Evolutionary conservation across 805 yeast genomes (phyloP).

Genomic region (Spathaspora boniae): DNA sequence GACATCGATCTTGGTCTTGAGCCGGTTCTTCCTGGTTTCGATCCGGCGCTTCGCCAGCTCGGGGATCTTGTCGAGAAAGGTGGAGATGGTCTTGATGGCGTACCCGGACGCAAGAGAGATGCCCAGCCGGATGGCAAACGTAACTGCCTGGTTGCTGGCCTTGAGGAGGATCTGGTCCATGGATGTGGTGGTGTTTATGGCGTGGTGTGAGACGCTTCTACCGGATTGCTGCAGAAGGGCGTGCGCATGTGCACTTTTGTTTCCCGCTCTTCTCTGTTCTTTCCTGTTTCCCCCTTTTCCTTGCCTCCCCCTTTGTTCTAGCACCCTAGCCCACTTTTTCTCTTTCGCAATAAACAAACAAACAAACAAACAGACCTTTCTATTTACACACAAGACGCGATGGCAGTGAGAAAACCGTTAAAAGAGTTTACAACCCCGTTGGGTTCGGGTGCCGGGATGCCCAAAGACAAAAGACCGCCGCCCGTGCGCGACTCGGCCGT

Average conservation of each 20-base stretch:
- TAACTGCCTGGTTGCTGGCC: constrained; percentile 77
- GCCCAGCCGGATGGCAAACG: constrained; percentile 75
- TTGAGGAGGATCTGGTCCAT: constrained; percentile 44
- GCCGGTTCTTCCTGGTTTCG: constrained; percentile 37
- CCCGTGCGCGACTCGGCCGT: constrained; percentile 49
- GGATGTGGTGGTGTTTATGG: no score
- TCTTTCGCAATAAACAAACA: no score
- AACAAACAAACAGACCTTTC: neutral
- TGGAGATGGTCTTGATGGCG: constrained; percentile 62
- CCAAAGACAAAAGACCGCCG: constrained; percentile 53
- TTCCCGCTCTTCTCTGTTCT: no score
- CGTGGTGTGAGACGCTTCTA: no score
- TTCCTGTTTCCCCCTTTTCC: no score
- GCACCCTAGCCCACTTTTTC: no score
- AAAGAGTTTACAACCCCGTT: constrained; percentile 42
- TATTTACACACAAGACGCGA: constrained; percentile 3
- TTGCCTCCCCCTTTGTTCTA: no score
- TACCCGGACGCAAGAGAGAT: constrained; percentile 70
- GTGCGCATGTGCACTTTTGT: no score
- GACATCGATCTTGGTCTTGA: constrained; percentile 57
- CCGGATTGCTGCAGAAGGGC: no score
- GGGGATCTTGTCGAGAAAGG: constrained; percentile 54
- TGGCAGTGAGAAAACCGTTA: constrained; percentile 31
- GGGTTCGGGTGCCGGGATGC: constrained; percentile 70
- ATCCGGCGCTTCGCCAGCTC: constrained; percentile 47